Evolutionary conservation across 2,329 filamentous ascomycete species (phyloP).

Genomic region (Neonectria faginata): DNA sequence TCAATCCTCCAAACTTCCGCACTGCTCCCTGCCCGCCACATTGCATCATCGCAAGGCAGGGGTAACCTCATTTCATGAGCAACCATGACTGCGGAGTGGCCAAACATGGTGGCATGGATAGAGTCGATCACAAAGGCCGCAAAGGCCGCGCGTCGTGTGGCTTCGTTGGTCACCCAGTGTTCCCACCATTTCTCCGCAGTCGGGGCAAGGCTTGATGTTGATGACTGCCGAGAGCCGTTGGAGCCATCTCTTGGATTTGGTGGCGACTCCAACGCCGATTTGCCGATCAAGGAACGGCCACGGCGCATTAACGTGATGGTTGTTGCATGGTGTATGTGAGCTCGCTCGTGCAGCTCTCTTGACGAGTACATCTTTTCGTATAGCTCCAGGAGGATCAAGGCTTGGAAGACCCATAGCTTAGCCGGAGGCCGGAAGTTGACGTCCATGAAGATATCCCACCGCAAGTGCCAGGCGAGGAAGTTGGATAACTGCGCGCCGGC

Average conservation of each 20-base stretch:
- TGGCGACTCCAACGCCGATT: conserved; percentile 85
- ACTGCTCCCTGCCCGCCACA: conserved; percentile 92
- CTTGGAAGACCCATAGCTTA: conserved; percentile 96
- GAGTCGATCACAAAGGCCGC: conserved; percentile 96
- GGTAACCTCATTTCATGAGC: conserved; percentile 94
- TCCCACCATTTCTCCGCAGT: conserved; percentile 94
- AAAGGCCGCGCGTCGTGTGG: conserved; percentile 89
- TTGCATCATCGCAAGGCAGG: conserved; percentile 88
- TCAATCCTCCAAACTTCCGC: conserved; percentile 88
- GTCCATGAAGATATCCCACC: conserved; percentile 96
- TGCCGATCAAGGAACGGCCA: conserved; percentile 89
- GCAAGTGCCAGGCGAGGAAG: conserved; percentile 91
- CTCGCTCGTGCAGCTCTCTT: conserved; percentile 88
- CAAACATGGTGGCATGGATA: conserved; percentile 97
- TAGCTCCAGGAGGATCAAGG: conserved; percentile 86
- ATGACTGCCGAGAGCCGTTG: conserved; percentile 70
- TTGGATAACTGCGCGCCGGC: conserved; percentile 86
- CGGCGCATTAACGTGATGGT: conserved; percentile 95
- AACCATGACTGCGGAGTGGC: conserved; percentile 96
- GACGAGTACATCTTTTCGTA: conserved; percentile 99
- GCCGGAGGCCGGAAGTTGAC: conserved; percentile 89
- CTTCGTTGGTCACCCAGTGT: conserved; percentile 94
- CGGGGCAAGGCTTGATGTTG: conserved; percentile 70
- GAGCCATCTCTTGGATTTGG: conserved; percentile 74
- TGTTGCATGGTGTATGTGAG: conserved; percentile 96